These are phyloP conservation scores for Hanseniaspora uvarum DNA, from an alignment of 1,139 yeast genomes.

Conservation along the genomic window DNA sequence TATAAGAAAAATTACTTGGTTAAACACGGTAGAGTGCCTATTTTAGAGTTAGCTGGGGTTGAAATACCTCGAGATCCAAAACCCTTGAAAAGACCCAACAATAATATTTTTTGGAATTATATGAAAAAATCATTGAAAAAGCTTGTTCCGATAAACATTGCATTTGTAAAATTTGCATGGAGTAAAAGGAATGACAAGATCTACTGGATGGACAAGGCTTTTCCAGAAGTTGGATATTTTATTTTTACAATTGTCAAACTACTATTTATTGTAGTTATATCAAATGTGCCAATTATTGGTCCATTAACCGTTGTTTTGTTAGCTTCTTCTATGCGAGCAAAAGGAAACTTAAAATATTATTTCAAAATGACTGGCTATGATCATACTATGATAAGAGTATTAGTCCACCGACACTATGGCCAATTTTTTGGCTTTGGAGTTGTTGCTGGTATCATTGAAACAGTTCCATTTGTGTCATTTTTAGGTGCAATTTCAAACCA, in stretches of 20 bases:
- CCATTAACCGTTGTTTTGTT: slow-evolving; percentile 9
- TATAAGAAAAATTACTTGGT: slow-evolving; percentile 6
- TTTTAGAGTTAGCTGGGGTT: not conserved
- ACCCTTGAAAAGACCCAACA: not conserved
- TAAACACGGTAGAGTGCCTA: not conserved
- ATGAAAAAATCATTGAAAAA: not conserved
- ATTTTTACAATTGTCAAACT: not conserved
- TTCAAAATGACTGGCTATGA: slow-evolving; percentile 6
- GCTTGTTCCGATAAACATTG: not conserved
- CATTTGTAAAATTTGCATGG: not conserved
- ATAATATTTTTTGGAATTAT: not conserved
- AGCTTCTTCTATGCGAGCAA: slow-evolving; percentile 7
- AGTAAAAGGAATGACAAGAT: slow-evolving; percentile 6
- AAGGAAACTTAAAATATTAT: slow-evolving; percentile 1
- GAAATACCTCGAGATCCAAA: not conserved
- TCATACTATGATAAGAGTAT: not conserved
- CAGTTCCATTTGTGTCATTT: slow-evolving; percentile 28
- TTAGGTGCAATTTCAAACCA: slow-evolving; percentile 26
- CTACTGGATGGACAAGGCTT: slow-evolving; percentile 15
- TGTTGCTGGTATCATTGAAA: slow-evolving; percentile 26
- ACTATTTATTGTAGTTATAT: not conserved
- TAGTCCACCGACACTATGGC: slow-evolving; percentile 22
- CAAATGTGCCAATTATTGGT: slow-evolving; percentile 17
- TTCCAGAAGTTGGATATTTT: slow-evolving; percentile 1
- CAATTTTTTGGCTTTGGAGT: slow-evolving; percentile 28